Percentiles rank a stretch among this genome's conserved stretches.
Conservation (phyloP, 768 basidiomycete species). For the Boletus coccyginus region DNA sequence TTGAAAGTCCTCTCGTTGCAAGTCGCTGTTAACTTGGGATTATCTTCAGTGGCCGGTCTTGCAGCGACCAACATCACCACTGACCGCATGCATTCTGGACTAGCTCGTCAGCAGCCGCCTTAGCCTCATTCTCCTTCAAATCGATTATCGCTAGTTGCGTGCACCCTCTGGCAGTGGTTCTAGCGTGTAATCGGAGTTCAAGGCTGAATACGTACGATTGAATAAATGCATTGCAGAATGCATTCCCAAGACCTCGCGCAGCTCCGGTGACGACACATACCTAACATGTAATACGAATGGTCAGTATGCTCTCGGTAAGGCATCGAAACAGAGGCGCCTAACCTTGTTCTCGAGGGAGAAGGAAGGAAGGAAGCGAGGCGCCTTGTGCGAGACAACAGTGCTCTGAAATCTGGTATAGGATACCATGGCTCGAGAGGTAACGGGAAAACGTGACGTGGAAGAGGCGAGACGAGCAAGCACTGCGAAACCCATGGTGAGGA, state of each 20-base stretch:
- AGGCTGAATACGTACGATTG: constrained; percentile 53
- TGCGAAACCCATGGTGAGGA: constrained; percentile 26
- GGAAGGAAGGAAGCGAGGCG: constrained; percentile 57
- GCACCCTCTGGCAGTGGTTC: constrained; percentile 59
- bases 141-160: constrained; percentile 79
- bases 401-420: constrained; percentile 25
- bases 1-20: constrained; percentile 54
- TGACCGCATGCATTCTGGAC: constrained; percentile 48
- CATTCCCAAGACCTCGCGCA: constrained; percentile 85
- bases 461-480: constrained; percentile 27
- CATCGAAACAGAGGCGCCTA: constrained; percentile 1
- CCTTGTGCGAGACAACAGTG: constrained; percentile 19
- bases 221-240: constrained; percentile 88
- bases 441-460: constrained; percentile 7
- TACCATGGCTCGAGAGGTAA: constrained; percentile 9
- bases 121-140: constrained; percentile 66
- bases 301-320: neutral
- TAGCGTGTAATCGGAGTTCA: neutral
- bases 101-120: constrained; percentile 68
- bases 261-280: constrained; percentile 93
- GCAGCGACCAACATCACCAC: constrained; percentile 24
- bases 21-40: constrained; percentile 51
- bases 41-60: constrained; percentile 28
- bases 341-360: constrained; percentile 84
- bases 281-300: constrained; percentile 34